These are phyloP conservation scores for Geotrichum histeridarum DNA, from an alignment of 1,139 yeast species.

Conservation along the genomic window DNA sequence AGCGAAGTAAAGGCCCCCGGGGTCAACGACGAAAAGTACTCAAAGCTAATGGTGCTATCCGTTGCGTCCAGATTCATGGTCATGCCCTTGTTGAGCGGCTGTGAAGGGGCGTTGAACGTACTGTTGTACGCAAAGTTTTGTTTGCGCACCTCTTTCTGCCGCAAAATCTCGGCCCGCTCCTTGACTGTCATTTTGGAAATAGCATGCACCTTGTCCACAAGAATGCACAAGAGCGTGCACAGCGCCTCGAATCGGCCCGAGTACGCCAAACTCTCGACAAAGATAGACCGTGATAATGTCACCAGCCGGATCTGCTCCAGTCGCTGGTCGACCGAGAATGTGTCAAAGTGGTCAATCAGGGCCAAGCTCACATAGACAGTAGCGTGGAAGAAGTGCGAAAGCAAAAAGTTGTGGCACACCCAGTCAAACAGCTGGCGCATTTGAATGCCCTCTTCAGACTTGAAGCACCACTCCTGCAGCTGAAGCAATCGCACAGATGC, in stretches of 20 bases:
- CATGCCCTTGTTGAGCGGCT: conserved; percentile 7
- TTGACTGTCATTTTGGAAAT: conserved; percentile 13
- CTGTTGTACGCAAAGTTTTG: background rate
- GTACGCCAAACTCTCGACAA: background rate
- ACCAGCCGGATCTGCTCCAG: conserved; percentile 11
- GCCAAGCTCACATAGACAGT: conserved; percentile 6
- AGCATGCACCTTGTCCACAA: conserved; percentile 2
- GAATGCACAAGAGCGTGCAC: background rate
- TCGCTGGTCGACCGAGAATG: conserved; percentile 12
- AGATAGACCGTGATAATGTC: background rate
- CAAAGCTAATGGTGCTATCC: conserved; percentile 10
- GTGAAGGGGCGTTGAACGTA: background rate
- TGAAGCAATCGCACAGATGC: conserved; percentile 32
- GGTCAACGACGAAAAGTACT: background rate
- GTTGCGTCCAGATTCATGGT: conserved; percentile 11
- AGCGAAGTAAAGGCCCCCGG: background rate
- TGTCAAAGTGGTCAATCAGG: conserved; percentile 10
- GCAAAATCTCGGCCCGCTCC: background rate
- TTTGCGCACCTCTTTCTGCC: background rate
- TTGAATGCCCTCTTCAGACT: conserved; percentile 26
- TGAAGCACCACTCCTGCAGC: conserved; percentile 32
- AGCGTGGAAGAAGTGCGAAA: conserved; percentile 12
- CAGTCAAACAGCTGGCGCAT: conserved; percentile 19
- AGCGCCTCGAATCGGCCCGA: background rate
- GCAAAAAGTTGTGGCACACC: conserved; percentile 7